Percentiles rank a stretch among this genome's conserved stretches.
phyloP scores from a whole-genome alignment of 768 basidiomycete species.

The Russula griseocarnosa region DNA sequence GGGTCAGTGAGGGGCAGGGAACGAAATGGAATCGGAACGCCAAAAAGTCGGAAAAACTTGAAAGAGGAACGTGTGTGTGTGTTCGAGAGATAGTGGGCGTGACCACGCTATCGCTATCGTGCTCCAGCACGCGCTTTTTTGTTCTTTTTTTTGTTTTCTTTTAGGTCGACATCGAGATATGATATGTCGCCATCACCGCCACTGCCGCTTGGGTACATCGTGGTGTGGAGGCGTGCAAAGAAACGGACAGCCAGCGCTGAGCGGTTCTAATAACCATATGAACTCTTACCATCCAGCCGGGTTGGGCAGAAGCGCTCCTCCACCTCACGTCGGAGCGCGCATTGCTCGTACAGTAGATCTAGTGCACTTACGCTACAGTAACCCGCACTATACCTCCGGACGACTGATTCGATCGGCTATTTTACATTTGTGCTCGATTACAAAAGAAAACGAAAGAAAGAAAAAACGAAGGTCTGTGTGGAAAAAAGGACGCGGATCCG shows the following conservation, averaged over 20 bases:
- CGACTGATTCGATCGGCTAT: not conserved
- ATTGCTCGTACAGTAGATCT: not conserved
- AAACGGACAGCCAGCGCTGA: not conserved
- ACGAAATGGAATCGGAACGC: not conserved
- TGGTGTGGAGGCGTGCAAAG: slow-evolving; percentile 9
- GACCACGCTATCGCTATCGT: not conserved
- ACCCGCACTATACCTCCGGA: not conserved
- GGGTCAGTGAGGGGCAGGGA: not conserved
- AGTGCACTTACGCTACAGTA: not conserved
- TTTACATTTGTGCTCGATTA: not conserved
- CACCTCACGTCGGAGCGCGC: slow-evolving; percentile 1
- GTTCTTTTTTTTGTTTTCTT: not conserved
- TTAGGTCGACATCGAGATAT: not conserved
- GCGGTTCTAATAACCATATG: not conserved
- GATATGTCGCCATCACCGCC: slow-evolving; percentile 17
- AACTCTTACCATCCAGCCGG: not conserved
- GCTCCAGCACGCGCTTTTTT: not conserved
- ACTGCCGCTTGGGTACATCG: slow-evolving; percentile 19
- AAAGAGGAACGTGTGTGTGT: not conserved
- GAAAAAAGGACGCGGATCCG: slow-evolving; percentile 4
- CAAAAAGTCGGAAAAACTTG: slow-evolving; percentile 6
- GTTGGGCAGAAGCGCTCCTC: not conserved
- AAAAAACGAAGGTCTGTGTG: not conserved
- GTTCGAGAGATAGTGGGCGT: no score
- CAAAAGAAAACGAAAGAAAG: not conserved